These are phyloP conservation scores for Suillus spraguei DNA, from an alignment of 768 basidiomycete species.

Conservation along the genomic window DNA sequence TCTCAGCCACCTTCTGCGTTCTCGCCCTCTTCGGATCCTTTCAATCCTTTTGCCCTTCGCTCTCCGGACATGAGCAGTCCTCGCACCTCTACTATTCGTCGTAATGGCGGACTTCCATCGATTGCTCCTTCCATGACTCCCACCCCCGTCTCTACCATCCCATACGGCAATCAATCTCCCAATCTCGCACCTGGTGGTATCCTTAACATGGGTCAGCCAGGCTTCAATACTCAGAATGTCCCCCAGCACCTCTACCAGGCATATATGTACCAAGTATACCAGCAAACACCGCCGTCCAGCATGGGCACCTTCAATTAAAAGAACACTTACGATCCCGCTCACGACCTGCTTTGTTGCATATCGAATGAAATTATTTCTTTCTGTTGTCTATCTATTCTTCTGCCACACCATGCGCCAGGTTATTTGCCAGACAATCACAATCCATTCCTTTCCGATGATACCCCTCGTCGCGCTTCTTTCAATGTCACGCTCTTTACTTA, in stretches of 20 bases:
- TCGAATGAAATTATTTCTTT: slow-evolving; percentile 35
- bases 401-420: slow-evolving; percentile 27
- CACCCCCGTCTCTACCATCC: slow-evolving; percentile 36
- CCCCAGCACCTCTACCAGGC: slow-evolving; percentile 76
- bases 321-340: slow-evolving; percentile 34
- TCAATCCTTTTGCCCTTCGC: slow-evolving; percentile 58
- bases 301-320: slow-evolving; percentile 78
- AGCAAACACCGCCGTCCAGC: slow-evolving; percentile 69
- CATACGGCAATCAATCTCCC: slow-evolving; percentile 65
- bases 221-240: slow-evolving; percentile 62
- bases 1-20: slow-evolving; percentile 48
- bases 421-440: slow-evolving; percentile 25
- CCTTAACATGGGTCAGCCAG: slow-evolving; percentile 66
- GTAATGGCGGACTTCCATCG: slow-evolving; percentile 42
- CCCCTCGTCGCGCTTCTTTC: slow-evolving; percentile 23
- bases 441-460: slow-evolving; percentile 36
- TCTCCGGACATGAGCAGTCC: slow-evolving; percentile 56
- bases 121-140: slow-evolving; percentile 35
- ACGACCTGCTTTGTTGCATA: slow-evolving; percentile 43
- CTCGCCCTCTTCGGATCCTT: slow-evolving; percentile 55
- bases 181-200: slow-evolving; percentile 53
- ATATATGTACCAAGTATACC: slow-evolving; percentile 86
- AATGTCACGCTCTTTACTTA: slow-evolving; percentile 24
- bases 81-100: slow-evolving; percentile 43
- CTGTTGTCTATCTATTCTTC: slow-evolving; percentile 36